These are phyloP conservation scores for Dichotomopilus funicola DNA, from an alignment of 2,329 filamentous ascomycete genomes.

Conservation along the genomic window DNA sequence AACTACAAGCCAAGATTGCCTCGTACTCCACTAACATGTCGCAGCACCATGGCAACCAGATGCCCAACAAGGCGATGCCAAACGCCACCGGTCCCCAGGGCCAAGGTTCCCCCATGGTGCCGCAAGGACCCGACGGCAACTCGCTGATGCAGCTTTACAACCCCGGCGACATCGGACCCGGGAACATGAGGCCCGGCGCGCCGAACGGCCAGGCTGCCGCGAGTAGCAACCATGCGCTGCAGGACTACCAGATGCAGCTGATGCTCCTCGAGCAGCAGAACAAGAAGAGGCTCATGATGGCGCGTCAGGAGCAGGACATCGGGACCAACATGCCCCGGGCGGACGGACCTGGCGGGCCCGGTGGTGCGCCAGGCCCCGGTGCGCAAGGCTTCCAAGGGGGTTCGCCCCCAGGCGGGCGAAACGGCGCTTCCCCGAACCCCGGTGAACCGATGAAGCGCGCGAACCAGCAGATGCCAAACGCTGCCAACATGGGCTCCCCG, in stretches of 20 bases:
- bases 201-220: slow-evolving; percentile 42
- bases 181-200: slow-evolving; percentile 51
- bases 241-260: slow-evolving; percentile 85
- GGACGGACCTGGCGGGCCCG: slow-evolving; percentile 48
- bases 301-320: slow-evolving; percentile 68
- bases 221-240: slow-evolving; percentile 73
- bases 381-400: slow-evolving; percentile 60
- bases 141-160: slow-evolving; percentile 57
- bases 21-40: slow-evolving; percentile 80
- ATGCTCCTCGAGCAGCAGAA: slow-evolving; percentile 85
- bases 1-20: slow-evolving; percentile 74
- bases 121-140: slow-evolving; percentile 60
- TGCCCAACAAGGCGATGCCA: slow-evolving; percentile 74
- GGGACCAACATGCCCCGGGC: slow-evolving; percentile 40
- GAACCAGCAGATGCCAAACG: slow-evolving; percentile 64
- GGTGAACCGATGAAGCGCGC: slow-evolving; percentile 73
- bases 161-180: slow-evolving; percentile 51
- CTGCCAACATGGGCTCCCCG: slow-evolving; percentile 60
- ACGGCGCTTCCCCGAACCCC: slow-evolving; percentile 69
- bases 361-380: slow-evolving; percentile 48
- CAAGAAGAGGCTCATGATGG: slow-evolving; percentile 80
- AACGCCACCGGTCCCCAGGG: slow-evolving; percentile 64
- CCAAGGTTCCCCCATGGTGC: slow-evolving; percentile 79
- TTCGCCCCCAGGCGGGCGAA: slow-evolving; percentile 61
- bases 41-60: slow-evolving; percentile 73